Percentiles rank a stretch among this genome's conserved stretches.
Conservation (phyloP, 208 protist genomes). For the Herpetomonas samuelpessoai region DNA sequence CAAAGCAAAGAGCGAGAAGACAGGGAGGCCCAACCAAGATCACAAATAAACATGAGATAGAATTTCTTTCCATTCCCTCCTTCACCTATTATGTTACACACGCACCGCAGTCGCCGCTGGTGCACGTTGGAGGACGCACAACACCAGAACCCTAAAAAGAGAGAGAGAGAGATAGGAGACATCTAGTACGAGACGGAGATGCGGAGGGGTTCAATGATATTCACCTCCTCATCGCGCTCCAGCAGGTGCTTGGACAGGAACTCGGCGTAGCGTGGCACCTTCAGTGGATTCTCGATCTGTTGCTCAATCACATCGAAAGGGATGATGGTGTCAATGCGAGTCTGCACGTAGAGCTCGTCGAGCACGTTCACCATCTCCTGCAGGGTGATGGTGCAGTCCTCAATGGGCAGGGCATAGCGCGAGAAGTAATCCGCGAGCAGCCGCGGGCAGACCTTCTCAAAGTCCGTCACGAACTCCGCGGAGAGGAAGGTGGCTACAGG, state of each 20-base stretch:
- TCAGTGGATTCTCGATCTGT: constrained; percentile 38
- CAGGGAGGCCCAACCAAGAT: too few relatives aligned
- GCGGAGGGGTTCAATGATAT: constrained; percentile 14
- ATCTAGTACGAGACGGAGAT: constrained; percentile 1
- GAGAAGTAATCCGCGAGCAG: constrained; percentile 64
- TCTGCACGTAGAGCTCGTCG: constrained; percentile 74
- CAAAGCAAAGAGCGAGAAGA: too few relatives aligned
- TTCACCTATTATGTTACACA: too few relatives aligned
- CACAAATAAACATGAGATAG: too few relatives aligned
- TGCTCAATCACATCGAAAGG: constrained; percentile 36
- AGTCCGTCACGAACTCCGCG: constrained; percentile 46
- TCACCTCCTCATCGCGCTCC: constrained; percentile 24
- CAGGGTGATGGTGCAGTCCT: constrained; percentile 71
- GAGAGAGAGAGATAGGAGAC: constrained; percentile 1
- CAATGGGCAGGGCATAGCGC: constrained; percentile 63
- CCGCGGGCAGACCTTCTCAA: constrained; percentile 51
- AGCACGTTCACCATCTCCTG: constrained; percentile 86
- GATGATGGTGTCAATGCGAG: constrained; percentile 43
- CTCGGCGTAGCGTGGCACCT: constrained; percentile 13
- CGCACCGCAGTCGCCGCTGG: too few relatives aligned
- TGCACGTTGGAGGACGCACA: too few relatives aligned
- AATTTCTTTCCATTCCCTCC: too few relatives aligned
- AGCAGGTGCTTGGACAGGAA: constrained; percentile 27
- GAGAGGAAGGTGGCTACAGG: constrained; percentile 52
- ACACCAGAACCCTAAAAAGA: too few relatives aligned